Percentiles rank a stretch among this genome's conserved stretches.
These are phyloP conservation scores for Annulohypoxylon bovei DNA, from an alignment of 495 filamentous ascomycete genomes.

Conservation along the genomic window DNA sequence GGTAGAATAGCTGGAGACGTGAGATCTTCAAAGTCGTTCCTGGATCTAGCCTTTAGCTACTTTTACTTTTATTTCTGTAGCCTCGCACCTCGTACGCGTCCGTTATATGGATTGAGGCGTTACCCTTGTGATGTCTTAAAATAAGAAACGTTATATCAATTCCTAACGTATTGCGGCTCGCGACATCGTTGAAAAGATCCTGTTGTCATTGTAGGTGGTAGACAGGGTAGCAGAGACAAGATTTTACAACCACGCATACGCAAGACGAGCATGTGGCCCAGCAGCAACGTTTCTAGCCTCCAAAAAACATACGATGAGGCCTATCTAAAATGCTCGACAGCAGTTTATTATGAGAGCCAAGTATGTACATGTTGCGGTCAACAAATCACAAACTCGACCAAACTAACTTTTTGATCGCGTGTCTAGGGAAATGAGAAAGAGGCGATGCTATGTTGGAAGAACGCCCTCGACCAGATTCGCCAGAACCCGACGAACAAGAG, in stretches of 20 bases:
- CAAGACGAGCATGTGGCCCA: constrained; percentile 74
- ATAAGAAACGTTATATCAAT: constrained; percentile 6
- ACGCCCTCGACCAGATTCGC: constrained; percentile 89
- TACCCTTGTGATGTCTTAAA: constrained; percentile 5
- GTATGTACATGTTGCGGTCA: constrained; percentile 53
- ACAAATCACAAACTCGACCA: background rate
- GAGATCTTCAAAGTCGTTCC: constrained; percentile 35
- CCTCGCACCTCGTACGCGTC: constrained; percentile 8
- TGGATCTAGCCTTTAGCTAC: constrained; percentile 13
- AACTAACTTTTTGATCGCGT: constrained; percentile 12
- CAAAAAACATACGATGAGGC: constrained; percentile 99
- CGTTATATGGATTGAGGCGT: background rate
- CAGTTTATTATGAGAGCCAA: constrained; percentile 93
- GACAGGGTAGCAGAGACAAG: background rate
- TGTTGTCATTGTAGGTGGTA: constrained; percentile 7
- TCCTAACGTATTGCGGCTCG: constrained; percentile 7
- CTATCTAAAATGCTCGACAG: constrained; percentile 92
- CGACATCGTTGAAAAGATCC: constrained; percentile 13
- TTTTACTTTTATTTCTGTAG: background rate
- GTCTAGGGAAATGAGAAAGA: constrained; percentile 88
- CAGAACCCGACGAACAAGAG: constrained; percentile 83
- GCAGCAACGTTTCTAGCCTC: constrained; percentile 78
- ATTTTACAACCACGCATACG: background rate
- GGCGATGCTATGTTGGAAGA: constrained; percentile 90
- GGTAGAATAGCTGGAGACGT: constrained; percentile 4